A percentile compares a stretch with the other conserved stretches of the same genome.
phyloP scores from a whole-genome alignment of 202 grass and related monocot genomes.

The Musa balbisiana region DNA sequence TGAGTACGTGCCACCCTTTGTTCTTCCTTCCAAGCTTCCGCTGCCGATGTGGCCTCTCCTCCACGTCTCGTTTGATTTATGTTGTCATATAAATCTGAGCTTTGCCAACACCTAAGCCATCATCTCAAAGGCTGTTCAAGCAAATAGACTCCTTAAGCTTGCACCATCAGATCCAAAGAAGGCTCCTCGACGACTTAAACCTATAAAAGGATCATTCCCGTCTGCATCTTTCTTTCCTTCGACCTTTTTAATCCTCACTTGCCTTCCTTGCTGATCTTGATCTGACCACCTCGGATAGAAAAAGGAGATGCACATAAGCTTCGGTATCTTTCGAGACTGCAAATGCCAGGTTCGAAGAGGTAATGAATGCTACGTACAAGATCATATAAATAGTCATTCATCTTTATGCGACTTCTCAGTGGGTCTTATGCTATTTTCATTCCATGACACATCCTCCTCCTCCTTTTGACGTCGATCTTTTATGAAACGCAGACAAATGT shows the following conservation, averaged over 20 bases:
- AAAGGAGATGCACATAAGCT: conserved; percentile 6
- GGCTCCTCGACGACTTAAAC: too few species aligned
- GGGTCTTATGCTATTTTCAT: too few species aligned
- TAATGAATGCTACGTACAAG: background rate
- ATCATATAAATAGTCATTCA: background rate
- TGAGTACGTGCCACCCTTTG: conserved; percentile 46
- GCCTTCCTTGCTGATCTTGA: background rate
- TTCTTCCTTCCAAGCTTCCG: conserved; percentile 65
- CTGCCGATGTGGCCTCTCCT: conserved; percentile 7
- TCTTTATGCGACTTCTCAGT: too few species aligned
- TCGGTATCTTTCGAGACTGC: conserved; percentile 12
- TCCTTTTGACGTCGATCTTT: background rate
- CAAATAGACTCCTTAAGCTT: too few species aligned
- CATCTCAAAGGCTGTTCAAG: too few species aligned
- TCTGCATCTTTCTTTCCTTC: background rate
- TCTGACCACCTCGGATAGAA: too few species aligned
- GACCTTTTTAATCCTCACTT: too few species aligned
- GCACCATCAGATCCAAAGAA: too few species aligned
- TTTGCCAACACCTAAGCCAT: too few species aligned
- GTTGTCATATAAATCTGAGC: background rate
- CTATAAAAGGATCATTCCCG: background rate
- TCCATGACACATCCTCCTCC: too few species aligned
- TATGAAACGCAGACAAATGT: conserved; percentile 15
- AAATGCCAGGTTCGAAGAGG: conserved; percentile 12
- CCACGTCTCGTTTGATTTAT: conserved; percentile 31